Percentiles rank a stretch among this genome's conserved stretches.
Evolutionary conservation across 2,329 filamentous ascomycete species (phyloP).

Genomic region (Claviceps quebecensis): DNA sequence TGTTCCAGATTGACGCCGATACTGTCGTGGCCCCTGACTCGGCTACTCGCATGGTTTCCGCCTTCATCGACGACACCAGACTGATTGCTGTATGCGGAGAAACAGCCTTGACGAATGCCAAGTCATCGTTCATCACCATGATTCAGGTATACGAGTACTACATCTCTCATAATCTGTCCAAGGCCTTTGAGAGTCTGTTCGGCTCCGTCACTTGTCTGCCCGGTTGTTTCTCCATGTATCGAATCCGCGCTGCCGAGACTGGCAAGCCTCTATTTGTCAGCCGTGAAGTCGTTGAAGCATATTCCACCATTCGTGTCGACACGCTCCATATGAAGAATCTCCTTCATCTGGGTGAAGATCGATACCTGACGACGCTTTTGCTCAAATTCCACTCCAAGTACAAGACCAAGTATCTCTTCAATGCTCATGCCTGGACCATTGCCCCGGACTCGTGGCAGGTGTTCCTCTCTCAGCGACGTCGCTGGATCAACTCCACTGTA

Average conservation of each 20-base stretch:
- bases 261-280: conserved; percentile 96
- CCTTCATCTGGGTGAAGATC: conserved; percentile 91
- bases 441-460: conserved; percentile 88
- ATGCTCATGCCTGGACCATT: conserved; percentile 90
- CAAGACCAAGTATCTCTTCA: conserved; percentile 95
- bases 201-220: conserved; percentile 95
- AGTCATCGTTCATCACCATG: conserved; percentile 90
- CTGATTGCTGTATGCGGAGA: conserved; percentile 93
- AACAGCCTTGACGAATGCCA: conserved; percentile 83
- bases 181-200: conserved; percentile 95
- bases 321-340: conserved; percentile 98
- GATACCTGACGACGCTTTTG: conserved; percentile 87
- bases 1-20: conserved; percentile 94
- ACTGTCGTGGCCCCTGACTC: conserved; percentile 85
- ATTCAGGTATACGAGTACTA: conserved; percentile 99
- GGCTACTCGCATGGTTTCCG: conserved; percentile 78
- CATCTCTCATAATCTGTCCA: conserved; percentile 93
- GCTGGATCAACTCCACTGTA: conserved; percentile 99
- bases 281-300: conserved; percentile 74
- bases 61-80: conserved; percentile 82
- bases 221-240: conserved; percentile 98
- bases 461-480: conserved; percentile 94
- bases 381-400: conserved; percentile 86
- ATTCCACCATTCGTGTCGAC: conserved; percentile 87
- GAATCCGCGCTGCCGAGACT: conserved; percentile 83